Evolutionary conservation across 306 rosid genomes (phyloP).

Genomic region (Dicorynia guianensis): DNA sequence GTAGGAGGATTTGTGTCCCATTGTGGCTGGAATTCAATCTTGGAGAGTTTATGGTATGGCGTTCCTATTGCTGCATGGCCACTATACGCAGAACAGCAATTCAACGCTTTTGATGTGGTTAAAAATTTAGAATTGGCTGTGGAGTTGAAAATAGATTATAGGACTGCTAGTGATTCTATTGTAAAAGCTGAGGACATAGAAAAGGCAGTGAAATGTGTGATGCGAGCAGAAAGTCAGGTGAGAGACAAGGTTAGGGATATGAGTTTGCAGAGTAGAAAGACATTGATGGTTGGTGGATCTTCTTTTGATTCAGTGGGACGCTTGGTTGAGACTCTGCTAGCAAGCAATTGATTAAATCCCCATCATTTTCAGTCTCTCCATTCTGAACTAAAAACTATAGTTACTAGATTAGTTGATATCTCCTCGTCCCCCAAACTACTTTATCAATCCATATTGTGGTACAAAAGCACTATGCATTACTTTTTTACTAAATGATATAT

Average conservation of each 20-base stretch:
- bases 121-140: slow-evolving; percentile 16
- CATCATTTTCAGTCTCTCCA: too few species aligned
- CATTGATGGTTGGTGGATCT: not conserved
- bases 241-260: slow-evolving; percentile 8
- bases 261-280: slow-evolving; percentile 3
- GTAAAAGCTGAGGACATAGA: not conserved
- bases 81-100: slow-evolving; percentile 26
- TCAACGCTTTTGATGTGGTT: slow-evolving; percentile 29
- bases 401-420: too few species aligned
- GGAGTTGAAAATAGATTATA: slow-evolving; percentile 28
- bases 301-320: not conserved
- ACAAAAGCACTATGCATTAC: too few species aligned
- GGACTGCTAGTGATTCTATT: not conserved
- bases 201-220: not conserved
- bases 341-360: too few species aligned
- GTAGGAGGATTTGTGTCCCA: slow-evolving; percentile 34
- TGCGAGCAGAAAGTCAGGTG: slow-evolving; percentile 3
- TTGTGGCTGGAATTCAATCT: slow-evolving; percentile 39
- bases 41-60: slow-evolving; percentile 34
- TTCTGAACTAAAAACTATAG: too few species aligned
- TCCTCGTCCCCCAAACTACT: too few species aligned
- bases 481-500: too few species aligned
- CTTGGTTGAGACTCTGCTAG: not conserved
- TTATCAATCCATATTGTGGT: too few species aligned
- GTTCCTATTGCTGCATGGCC: slow-evolving; percentile 24